phyloP scores from a whole-genome alignment of 768 basidiomycete species.

The Suillus ampliporus region DNA sequence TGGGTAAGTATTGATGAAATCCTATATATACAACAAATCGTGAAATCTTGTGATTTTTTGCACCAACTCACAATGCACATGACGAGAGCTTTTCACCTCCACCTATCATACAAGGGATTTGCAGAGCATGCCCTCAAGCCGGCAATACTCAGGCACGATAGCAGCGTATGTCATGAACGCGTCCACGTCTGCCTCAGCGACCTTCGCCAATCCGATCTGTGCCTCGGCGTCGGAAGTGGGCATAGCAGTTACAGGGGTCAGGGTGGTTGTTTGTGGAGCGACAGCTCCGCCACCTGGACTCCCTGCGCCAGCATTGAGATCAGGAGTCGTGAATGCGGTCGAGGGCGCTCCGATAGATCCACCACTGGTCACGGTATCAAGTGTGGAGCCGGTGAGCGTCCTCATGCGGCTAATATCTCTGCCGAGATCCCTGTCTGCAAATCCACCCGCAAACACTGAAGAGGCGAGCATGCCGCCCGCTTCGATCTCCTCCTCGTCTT shows the following conservation, averaged over 20 bases:
- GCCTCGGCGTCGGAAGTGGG: conserved; percentile 74
- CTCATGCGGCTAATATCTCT: conserved; percentile 51
- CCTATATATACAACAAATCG: conserved; percentile 19
- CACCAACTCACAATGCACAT: conserved; percentile 12
- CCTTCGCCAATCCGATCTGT: conserved; percentile 78
- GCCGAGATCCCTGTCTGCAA: conserved; percentile 48
- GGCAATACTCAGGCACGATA: conserved; percentile 82
- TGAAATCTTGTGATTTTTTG: conserved; percentile 11
- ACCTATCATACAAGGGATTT: conserved; percentile 55
- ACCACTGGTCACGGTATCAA: conserved; percentile 37
- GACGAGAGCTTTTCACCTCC: neutral
- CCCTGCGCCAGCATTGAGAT: conserved; percentile 44
- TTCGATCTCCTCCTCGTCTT: conserved; percentile 73
- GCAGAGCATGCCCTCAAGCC: conserved; percentile 79
- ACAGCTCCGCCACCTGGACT: conserved; percentile 41
- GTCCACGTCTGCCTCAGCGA: conserved; percentile 84
- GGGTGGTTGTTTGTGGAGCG: conserved; percentile 55
- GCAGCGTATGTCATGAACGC: conserved; percentile 87
- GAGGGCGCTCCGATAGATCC: conserved; percentile 49
- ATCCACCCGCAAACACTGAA: conserved; percentile 41
- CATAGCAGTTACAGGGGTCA: conserved; percentile 74
- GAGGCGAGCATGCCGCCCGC: conserved; percentile 32
- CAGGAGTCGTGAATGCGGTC: conserved; percentile 67
- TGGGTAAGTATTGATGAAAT: conserved; percentile 13
- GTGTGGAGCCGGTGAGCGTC: conserved; percentile 57